These are phyloP conservation scores for Lachnellula arida DNA, from an alignment of 2,329 filamentous ascomycete species.

Conservation along the genomic window DNA sequence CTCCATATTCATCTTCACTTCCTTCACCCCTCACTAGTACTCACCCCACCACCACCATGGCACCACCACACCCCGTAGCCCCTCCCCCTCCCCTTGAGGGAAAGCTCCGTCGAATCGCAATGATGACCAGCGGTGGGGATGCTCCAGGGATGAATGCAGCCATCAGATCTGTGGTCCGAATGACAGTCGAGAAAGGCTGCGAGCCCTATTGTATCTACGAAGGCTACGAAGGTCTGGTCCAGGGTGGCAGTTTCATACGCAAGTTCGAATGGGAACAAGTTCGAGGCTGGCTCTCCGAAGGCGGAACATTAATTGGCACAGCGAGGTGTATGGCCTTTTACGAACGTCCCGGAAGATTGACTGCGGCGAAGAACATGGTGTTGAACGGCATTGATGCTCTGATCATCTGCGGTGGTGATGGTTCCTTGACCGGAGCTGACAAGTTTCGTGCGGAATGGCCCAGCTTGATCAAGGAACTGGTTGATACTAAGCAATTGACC, in stretches of 20 bases:
- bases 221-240: conserved; percentile 92
- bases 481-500: conserved; percentile 66
- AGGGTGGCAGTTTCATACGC: conserved; percentile 81
- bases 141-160: conserved; percentile 72
- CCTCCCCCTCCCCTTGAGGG: conserved; percentile 23
- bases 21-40: not conserved
- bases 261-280: conserved; percentile 92
- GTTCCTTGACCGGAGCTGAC: conserved; percentile 92
- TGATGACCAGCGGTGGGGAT: conserved; percentile 72
- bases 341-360: conserved; percentile 76
- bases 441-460: conserved; percentile 92
- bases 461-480: conserved; percentile 77
- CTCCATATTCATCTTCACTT: not conserved
- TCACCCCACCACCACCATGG: conserved; percentile 17
- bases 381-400: conserved; percentile 89
- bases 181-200: conserved; percentile 78
- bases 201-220: conserved; percentile 82
- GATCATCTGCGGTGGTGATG: conserved; percentile 95
- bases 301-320: conserved; percentile 93
- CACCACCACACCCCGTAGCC: conserved; percentile 14
- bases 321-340: conserved; percentile 91
- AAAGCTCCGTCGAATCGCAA: conserved; percentile 47
- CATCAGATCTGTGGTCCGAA: conserved; percentile 76
- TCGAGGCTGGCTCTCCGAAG: conserved; percentile 87
- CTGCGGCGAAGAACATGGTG: conserved; percentile 91